Conservation (phyloP, 2,329 filamentous ascomycete genomes). For the Stagonosporopsis cucurbitacearum region DNA sequence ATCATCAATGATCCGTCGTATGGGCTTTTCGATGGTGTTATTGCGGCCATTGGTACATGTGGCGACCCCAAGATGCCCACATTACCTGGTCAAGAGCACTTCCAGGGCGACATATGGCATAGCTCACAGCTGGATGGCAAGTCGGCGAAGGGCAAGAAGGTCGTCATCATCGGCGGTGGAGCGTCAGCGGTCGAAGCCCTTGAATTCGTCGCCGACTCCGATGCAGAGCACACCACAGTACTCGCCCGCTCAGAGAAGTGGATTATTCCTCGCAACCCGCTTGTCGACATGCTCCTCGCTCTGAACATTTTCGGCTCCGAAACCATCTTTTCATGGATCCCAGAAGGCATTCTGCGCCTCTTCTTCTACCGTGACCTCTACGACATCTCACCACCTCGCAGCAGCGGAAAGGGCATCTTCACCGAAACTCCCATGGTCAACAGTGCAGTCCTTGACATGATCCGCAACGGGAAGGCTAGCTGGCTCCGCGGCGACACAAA, state of each 20-base stretch:
- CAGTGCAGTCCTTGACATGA: conserved; percentile 76
- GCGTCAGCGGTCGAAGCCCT: conserved; percentile 83
- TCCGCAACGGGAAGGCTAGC: conserved; percentile 73
- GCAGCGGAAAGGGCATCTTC: conserved; percentile 71
- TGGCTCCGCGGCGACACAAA: conserved; percentile 85
- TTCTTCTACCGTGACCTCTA: conserved; percentile 84
- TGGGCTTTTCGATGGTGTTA: conserved; percentile 78
- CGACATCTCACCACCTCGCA: conserved; percentile 68
- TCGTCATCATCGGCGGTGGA: conserved; percentile 78
- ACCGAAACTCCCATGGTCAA: conserved; percentile 89
- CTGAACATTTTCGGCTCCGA: conserved; percentile 82
- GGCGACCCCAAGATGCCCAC: conserved; percentile 77
- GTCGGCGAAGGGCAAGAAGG: conserved; percentile 73
- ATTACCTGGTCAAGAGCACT: conserved; percentile 73
- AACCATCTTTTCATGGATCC: conserved; percentile 77
- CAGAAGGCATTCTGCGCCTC: conserved; percentile 74
- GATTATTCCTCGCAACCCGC: conserved; percentile 81
- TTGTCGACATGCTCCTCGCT: conserved; percentile 75
- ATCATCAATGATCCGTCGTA: conserved; percentile 75
- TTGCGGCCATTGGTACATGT: conserved; percentile 80
- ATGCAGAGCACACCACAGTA: conserved; percentile 73
- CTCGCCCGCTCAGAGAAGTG: conserved; percentile 82
- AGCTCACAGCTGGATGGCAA: conserved; percentile 78
- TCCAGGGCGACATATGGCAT: conserved; percentile 75
- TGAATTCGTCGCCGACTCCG: conserved; percentile 74